These are phyloP conservation scores for Abelmoschus esculentus DNA, from an alignment of 345 rosid genomes.

Conservation along the genomic window DNA sequence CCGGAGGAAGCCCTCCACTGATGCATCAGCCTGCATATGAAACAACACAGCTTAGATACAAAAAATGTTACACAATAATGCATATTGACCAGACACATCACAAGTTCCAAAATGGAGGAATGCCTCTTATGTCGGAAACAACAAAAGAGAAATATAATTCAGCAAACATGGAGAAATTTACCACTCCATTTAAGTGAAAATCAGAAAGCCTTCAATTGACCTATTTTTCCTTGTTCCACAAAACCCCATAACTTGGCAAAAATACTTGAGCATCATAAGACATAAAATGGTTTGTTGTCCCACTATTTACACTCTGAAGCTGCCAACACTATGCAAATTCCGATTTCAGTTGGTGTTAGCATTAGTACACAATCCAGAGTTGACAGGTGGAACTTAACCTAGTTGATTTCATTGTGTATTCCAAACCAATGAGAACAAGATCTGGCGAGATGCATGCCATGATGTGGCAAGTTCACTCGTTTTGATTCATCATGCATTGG, in stretches of 20 bases:
- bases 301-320: background rate
- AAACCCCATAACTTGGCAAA: background rate
- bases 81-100: background rate
- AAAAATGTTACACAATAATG: background rate
- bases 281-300: background rate
- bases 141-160: background rate
- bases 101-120: background rate
- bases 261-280: background rate
- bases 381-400: background rate
- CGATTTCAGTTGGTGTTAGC: background rate
- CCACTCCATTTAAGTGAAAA: background rate
- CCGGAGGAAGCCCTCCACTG: conserved; percentile 70
- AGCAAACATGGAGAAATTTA: background rate
- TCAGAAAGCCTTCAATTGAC: background rate
- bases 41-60: background rate
- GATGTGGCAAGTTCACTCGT: background rate
- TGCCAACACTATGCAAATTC: background rate
- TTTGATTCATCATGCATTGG: background rate
- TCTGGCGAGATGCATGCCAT: background rate
- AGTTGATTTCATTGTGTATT: background rate
- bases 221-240: background rate
- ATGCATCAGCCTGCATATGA: conserved; percentile 55
- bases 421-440: background rate
- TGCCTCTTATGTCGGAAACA: background rate
- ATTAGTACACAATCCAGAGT: background rate